Conservation (phyloP, 495 filamentous ascomycete species). For the Neurospora intermedia region DNA sequence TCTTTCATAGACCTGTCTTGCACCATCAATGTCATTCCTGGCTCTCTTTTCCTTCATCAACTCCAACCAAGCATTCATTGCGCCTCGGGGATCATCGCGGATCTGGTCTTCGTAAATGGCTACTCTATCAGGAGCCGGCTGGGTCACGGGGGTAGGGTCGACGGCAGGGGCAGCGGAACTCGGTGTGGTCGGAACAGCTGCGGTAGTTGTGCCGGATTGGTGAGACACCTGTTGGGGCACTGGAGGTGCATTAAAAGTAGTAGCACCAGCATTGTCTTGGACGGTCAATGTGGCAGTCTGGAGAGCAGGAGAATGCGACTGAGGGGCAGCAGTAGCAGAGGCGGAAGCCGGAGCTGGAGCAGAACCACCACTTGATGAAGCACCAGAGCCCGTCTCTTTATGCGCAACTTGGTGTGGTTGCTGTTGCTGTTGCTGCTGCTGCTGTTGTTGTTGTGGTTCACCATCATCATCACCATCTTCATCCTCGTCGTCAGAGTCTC, state of each 20-base stretch:
- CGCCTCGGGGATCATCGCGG: conserved; percentile 81
- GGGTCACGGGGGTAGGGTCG: conserved; percentile 13
- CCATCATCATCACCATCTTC: conserved; percentile 17
- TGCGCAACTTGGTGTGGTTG: background rate
- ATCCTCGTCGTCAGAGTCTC: conserved; percentile 53
- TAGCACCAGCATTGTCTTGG: conserved; percentile 9
- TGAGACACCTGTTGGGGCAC: conserved; percentile 10
- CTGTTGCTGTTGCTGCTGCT: background rate
- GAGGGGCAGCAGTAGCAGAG: conserved; percentile 6
- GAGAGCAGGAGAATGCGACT: conserved; percentile 16
- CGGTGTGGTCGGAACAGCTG: background rate
- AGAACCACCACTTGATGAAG: conserved; percentile 12
- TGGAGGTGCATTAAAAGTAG: conserved; percentile 11
- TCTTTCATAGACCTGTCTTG: conserved; percentile 68
- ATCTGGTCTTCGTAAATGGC: conserved; percentile 84
- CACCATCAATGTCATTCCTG: conserved; percentile 71
- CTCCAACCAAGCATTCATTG: conserved; percentile 78
- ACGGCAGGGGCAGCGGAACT: conserved; percentile 7
- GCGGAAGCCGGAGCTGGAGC: conserved; percentile 4
- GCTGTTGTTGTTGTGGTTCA: background rate
- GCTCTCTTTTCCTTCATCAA: conserved; percentile 77
- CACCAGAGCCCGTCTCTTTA: conserved; percentile 10
- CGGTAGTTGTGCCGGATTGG: background rate
- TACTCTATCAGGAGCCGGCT: conserved; percentile 63
- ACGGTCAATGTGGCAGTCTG: conserved; percentile 9